These are phyloP conservation scores for Colletotrichum costaricense DNA, from an alignment of 2,329 filamentous ascomycete genomes.

Conservation along the genomic window DNA sequence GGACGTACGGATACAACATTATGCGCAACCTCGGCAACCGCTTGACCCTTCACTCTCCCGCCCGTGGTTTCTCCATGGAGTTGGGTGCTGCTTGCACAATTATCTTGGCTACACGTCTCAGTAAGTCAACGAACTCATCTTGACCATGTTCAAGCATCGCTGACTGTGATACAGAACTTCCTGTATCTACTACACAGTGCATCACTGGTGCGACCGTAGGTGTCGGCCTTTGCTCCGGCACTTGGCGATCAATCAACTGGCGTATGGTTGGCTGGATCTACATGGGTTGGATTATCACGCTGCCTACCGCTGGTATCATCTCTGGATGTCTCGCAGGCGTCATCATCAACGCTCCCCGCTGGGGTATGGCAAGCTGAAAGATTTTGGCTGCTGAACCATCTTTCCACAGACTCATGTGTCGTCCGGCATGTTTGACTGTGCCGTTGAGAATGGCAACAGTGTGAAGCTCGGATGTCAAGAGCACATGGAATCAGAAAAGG, in stretches of 20 bases:
- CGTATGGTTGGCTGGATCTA: slow-evolving; percentile 65
- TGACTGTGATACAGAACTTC: slow-evolving; percentile 49
- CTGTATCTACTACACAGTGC: slow-evolving; percentile 69
- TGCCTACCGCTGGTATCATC: slow-evolving; percentile 57
- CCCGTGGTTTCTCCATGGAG: slow-evolving; percentile 61
- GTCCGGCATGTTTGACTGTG: background rate
- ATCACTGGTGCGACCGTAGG: slow-evolving; percentile 67
- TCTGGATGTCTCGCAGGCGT: slow-evolving; percentile 67
- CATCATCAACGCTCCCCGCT: slow-evolving; percentile 68
- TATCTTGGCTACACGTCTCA: slow-evolving; percentile 71
- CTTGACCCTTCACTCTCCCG: slow-evolving; percentile 67
- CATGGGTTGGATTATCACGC: slow-evolving; percentile 64
- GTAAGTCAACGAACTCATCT: slow-evolving; percentile 38
- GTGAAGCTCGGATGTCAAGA: background rate
- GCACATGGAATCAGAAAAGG: background rate
- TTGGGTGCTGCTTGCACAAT: slow-evolving; percentile 69
- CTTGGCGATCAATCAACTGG: slow-evolving; percentile 66
- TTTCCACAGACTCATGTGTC: background rate
- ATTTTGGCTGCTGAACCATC: background rate
- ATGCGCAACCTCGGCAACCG: slow-evolving; percentile 70
- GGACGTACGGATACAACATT: slow-evolving; percentile 66
- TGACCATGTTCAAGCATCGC: background rate
- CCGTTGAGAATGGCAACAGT: background rate
- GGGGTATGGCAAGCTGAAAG: slow-evolving; percentile 38
- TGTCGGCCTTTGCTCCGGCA: slow-evolving; percentile 66